phyloP scores from a whole-genome alignment of 306 rosid species.

The Erythrophleum fordii region DNA sequence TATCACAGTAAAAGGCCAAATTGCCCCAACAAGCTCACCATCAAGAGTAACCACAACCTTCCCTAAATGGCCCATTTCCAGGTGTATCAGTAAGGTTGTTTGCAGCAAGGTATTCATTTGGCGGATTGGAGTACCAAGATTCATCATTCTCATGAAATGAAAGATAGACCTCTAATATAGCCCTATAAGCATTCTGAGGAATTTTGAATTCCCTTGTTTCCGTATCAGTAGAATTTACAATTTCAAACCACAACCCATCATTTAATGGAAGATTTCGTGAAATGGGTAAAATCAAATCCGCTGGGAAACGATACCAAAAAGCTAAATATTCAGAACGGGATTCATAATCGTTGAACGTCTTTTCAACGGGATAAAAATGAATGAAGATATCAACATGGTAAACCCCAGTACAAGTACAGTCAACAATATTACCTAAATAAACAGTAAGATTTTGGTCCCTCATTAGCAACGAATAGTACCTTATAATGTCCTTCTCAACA shows the following conservation, averaged over 20 bases:
- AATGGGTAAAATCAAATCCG: conserved; percentile 88
- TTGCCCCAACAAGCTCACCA: conserved; percentile 59
- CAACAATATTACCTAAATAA: conserved; percentile 69
- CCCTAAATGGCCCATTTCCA: conserved; percentile 92
- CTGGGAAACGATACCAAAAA: conserved; percentile 46
- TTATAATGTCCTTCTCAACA: conserved; percentile 79
- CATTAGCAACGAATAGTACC: conserved; percentile 71
- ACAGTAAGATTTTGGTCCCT: conserved; percentile 75
- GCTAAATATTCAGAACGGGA: conserved; percentile 33
- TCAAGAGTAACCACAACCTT: conserved; percentile 80
- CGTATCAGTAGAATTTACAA: conserved; percentile 57
- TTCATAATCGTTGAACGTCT: not conserved
- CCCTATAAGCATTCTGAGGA: conserved; percentile 82
- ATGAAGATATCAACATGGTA: conserved; percentile 75
- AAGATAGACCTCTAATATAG: conserved; percentile 86
- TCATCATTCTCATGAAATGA: conserved; percentile 96
- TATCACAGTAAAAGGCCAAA: conserved; percentile 94
- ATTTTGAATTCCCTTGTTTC: conserved; percentile 59
- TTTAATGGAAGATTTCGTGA: conserved; percentile 65
- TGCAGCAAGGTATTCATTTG: conserved; percentile 68
- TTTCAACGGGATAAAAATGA: conserved; percentile 65
- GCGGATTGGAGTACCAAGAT: conserved; percentile 75
- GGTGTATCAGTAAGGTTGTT: conserved; percentile 59
- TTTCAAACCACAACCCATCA: conserved; percentile 85
- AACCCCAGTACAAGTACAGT: conserved; percentile 71